Evolutionary conservation across 306 rosid species (phyloP), one percentile per base, ranked within the genome.

Genomic region (Fragaria nilgerrensis): DNA sequence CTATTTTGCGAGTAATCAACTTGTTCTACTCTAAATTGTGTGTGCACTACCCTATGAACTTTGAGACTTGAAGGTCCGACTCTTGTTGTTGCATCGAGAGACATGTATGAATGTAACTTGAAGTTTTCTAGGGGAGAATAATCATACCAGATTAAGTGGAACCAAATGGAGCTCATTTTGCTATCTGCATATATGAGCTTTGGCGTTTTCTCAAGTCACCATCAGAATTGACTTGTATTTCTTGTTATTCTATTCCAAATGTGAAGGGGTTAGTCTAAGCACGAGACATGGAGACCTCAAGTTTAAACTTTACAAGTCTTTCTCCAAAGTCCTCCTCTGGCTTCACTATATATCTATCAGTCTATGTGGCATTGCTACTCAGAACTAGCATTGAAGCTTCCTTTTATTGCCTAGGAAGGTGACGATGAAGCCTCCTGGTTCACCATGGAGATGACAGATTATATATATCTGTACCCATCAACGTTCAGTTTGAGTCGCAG

Each of bases 371-470:
- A 70, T 68, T 78, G 58, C 65, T 47, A 53, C 81, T 69, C 44
- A 63, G 85, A 73, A 75, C 81, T 73, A 78, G 43, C 84, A 0
- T 80, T 65, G 94, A 92, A 94, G 80, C 81, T 94, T 92, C 98
- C 92, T 81, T 5, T 23, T 44, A 39, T 74, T 87, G 75, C 88
- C n/a, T 47, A 84, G 89, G 97, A 92, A 94, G 81, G 32, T 87
- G 84, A 77, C 86, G 32, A 55, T 74, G 94, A 89, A 91, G 75
- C 85, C 82, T 32, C 92, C 88, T 81, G 45, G 15, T 68, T 5
- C 52, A 29, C 23, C 76, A 66, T 20, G 47, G 34, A 58, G 56
- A 44, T 73, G 52, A 72, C 62, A 22, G 22, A 66, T 63, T 25
- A 29, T 86, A 29, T 86, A 84, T 82, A 83, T 83, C 34, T 44